phyloP scores from a whole-genome alignment of 2,329 filamentous ascomycete genomes.

The Cryphonectria carpinicola region DNA sequence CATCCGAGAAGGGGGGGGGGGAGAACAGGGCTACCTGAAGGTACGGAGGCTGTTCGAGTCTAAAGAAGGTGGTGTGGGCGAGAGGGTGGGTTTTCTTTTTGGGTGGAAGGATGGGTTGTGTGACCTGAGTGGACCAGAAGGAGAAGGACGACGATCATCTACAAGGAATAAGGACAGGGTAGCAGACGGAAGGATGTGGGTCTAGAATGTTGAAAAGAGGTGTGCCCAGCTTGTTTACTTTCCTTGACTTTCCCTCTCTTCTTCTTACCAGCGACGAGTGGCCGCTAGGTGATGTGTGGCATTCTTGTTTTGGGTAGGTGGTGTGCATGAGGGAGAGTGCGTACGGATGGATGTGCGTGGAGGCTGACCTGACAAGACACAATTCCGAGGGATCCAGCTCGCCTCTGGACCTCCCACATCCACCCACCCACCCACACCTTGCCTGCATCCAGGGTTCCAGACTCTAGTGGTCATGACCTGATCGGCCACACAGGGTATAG shows the following conservation, averaged over 20 bases:
- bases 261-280: not conserved
- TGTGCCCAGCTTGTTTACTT: slow-evolving; percentile 11
- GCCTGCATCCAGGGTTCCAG: slow-evolving; percentile 4
- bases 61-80: slow-evolving; percentile 3
- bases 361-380: slow-evolving; percentile 23
- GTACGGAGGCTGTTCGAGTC: slow-evolving; percentile 19
- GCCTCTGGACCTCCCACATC: not conserved
- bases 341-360: slow-evolving; percentile 21
- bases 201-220: slow-evolving; percentile 8
- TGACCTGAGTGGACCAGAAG: slow-evolving; percentile 21
- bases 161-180: slow-evolving; percentile 11
- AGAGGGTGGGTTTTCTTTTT: slow-evolving; percentile 17
- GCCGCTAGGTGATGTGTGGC: slow-evolving; percentile 14
- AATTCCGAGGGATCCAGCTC: slow-evolving; percentile 25
- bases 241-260: not conserved
- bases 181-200: slow-evolving; percentile 15
- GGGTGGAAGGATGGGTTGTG: slow-evolving; percentile 15
- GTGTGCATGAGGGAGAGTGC: slow-evolving; percentile 23
- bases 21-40: not conserved
- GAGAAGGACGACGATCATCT: slow-evolving; percentile 19
- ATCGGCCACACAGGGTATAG: slow-evolving; percentile 8
- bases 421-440: not conserved
- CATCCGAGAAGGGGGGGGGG: not conserved
- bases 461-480: slow-evolving; percentile 13
- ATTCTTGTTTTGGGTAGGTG: slow-evolving; percentile 22